Evolutionary conservation across 2,329 filamentous ascomycete genomes (phyloP).

Genomic region (Beauveria bassiana): DNA sequence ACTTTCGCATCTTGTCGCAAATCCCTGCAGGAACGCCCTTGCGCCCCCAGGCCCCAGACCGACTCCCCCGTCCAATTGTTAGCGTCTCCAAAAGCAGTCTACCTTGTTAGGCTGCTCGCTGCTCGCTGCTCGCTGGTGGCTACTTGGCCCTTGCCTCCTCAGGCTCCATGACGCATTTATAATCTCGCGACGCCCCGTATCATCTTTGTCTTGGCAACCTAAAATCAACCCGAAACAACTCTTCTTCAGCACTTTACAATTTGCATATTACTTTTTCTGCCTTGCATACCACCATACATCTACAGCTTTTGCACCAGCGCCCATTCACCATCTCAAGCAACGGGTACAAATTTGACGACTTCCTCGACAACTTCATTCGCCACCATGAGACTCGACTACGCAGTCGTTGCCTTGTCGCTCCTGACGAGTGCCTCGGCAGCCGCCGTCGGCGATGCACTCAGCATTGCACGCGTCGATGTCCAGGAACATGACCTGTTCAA

Average conservation of each 20-base stretch:
- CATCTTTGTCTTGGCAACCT: neutral
- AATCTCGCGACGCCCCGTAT: neutral
- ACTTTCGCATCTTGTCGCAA: too few relatives aligned
- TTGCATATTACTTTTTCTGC: neutral
- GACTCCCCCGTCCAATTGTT: neutral
- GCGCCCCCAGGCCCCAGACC: neutral
- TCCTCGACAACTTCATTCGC: neutral
- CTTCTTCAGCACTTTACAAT: neutral
- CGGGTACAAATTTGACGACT: neutral
- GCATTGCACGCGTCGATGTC: slow-evolving; percentile 16
- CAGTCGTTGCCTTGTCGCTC: slow-evolving; percentile 24
- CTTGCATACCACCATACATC: neutral
- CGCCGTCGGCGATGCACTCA: neutral
- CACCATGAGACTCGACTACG: slow-evolving; percentile 26
- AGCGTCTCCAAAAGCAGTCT: neutral
- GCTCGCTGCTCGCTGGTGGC: neutral
- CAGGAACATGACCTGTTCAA: slow-evolving; percentile 45
- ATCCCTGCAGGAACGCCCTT: neutral
- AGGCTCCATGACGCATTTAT: neutral
- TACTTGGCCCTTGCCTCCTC: neutral
- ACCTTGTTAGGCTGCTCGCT: neutral
- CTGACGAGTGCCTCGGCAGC: slow-evolving; percentile 10
- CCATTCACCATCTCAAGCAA: neutral
- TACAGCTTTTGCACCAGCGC: neutral
- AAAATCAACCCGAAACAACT: neutral